These are phyloP conservation scores for Cyberlindnera bimundalis DNA, from an alignment of 805 yeast species.

Conservation along the genomic window DNA sequence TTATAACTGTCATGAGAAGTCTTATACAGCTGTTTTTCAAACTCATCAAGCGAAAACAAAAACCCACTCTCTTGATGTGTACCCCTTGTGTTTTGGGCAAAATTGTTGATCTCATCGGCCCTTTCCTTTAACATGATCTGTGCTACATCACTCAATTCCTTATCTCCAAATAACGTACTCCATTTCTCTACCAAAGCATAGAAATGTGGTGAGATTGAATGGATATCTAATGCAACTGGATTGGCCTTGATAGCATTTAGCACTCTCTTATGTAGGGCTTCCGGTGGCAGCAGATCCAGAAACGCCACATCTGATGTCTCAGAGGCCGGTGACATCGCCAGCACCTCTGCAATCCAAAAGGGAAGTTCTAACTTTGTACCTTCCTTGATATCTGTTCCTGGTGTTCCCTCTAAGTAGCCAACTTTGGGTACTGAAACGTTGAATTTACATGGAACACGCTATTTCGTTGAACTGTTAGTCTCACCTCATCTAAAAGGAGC, in stretches of 20 bases:
- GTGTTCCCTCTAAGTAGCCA: constrained; percentile 82
- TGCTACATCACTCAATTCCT: constrained; percentile 51
- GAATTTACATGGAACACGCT: constrained; percentile 75
- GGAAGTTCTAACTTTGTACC: constrained; percentile 76
- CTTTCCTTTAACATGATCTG: constrained; percentile 55
- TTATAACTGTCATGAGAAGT: constrained; percentile 48
- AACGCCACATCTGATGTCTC: constrained; percentile 43
- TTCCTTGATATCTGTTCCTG: constrained; percentile 53
- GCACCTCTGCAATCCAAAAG: constrained; percentile 79
- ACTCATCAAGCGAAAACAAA: constrained; percentile 67
- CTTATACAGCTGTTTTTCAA: constrained; percentile 60
- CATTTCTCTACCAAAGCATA: constrained; percentile 72
- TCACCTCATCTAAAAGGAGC: not conserved
- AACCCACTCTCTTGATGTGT: constrained; percentile 51
- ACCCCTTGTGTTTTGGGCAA: constrained; percentile 40
- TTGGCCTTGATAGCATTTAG: constrained; percentile 80
- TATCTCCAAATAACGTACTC: constrained; percentile 68
- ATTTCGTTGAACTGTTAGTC: constrained; percentile 5
- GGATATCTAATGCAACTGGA: constrained; percentile 62
- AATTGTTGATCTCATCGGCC: constrained; percentile 68
- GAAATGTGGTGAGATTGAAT: constrained; percentile 61
- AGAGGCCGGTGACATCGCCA: constrained; percentile 49
- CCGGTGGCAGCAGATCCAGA: constrained; percentile 68
- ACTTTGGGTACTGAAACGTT: constrained; percentile 76
- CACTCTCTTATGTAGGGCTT: constrained; percentile 58